Evolutionary conservation across 176 grass and related monocot species (phyloP).

Genomic region (Aegilops umbellulata): DNA sequence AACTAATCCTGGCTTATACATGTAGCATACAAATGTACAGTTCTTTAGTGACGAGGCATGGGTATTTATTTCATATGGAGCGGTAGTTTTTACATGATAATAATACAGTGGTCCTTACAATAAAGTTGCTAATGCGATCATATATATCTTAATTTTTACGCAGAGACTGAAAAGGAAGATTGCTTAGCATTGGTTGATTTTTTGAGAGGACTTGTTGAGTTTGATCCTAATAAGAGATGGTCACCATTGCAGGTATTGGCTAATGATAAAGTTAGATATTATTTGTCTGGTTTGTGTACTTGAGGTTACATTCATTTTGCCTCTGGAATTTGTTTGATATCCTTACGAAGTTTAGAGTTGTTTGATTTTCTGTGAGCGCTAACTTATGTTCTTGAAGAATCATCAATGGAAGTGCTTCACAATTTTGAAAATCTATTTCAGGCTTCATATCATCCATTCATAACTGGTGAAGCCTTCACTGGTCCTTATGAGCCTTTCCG

Average conservation of each 20-base stretch:
- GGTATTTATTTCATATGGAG: conserved; percentile 11
- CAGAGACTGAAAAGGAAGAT: conserved; percentile 62
- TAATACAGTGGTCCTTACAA: neutral
- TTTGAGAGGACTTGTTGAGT: conserved; percentile 93
- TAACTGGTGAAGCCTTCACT: conserved; percentile 84
- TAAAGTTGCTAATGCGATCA: conserved; percentile 1
- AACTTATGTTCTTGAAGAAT: conserved; percentile 31
- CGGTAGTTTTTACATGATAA: conserved; percentile 13
- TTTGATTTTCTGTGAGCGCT: conserved; percentile 11
- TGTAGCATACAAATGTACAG: neutral
- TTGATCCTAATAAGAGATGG: conserved; percentile 96
- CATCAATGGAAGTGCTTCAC: conserved; percentile 22
- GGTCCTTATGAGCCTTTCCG: conserved; percentile 70
- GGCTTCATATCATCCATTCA: conserved; percentile 95
- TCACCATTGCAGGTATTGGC: conserved; percentile 88
- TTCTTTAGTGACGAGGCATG: neutral
- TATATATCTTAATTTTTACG: conserved; percentile 33
- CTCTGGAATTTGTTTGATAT: conserved; percentile 11
- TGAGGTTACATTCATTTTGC: neutral
- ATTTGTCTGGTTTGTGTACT: neutral
- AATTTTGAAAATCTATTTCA: conserved; percentile 48
- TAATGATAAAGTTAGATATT: conserved; percentile 21
- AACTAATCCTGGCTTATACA: conserved; percentile 9
- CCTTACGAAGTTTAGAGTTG: neutral
- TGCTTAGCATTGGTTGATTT: conserved; percentile 95